Percentiles rank a stretch among this genome's conserved stretches.
phyloP scores from a whole-genome alignment of 805 yeast species.

The Kregervanrija delftensis region DNA sequence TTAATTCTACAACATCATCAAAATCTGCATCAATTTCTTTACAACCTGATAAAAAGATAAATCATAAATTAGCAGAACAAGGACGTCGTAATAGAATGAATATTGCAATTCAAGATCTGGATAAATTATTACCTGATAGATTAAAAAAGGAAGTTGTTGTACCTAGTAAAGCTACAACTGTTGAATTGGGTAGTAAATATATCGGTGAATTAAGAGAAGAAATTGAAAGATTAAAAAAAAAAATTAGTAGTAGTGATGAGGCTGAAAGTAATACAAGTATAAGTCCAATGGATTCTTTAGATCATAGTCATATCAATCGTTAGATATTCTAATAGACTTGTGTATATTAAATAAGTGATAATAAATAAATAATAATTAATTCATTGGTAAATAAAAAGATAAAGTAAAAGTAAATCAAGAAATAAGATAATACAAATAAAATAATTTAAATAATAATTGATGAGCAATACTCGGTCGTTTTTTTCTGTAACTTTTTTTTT shows the following conservation, averaged over 20 bases:
- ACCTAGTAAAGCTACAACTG: constrained; percentile 92
- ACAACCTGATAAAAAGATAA: constrained; percentile 46
- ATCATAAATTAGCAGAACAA: constrained; percentile 92
- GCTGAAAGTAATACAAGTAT: constrained; percentile 3
- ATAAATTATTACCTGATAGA: constrained; percentile 56
- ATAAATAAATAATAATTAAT: too few relatives aligned
- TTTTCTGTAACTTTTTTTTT: too few relatives aligned
- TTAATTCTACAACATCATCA: constrained; percentile 3
- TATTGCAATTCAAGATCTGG: constrained; percentile 71
- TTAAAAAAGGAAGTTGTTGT: constrained; percentile 51
- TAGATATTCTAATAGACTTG: too few relatives aligned
- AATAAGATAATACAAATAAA: too few relatives aligned
- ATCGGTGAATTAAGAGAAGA: constrained; percentile 43
- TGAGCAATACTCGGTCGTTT: too few relatives aligned
- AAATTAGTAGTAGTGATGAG: too few relatives aligned
- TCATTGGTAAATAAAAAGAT: too few relatives aligned
- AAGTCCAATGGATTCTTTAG: constrained; percentile 17
- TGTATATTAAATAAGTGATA: too few relatives aligned
- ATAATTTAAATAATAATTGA: too few relatives aligned
- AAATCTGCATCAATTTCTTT: constrained; percentile 5
- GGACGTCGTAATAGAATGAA: constrained; percentile 93
- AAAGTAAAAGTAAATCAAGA: too few relatives aligned
- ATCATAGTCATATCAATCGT: not conserved
- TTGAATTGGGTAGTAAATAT: constrained; percentile 76
- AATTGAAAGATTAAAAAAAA: constrained; percentile 29